phyloP scores from a whole-genome alignment of 164 flowering plant species.

The Magnolia changhungtana region DNA sequence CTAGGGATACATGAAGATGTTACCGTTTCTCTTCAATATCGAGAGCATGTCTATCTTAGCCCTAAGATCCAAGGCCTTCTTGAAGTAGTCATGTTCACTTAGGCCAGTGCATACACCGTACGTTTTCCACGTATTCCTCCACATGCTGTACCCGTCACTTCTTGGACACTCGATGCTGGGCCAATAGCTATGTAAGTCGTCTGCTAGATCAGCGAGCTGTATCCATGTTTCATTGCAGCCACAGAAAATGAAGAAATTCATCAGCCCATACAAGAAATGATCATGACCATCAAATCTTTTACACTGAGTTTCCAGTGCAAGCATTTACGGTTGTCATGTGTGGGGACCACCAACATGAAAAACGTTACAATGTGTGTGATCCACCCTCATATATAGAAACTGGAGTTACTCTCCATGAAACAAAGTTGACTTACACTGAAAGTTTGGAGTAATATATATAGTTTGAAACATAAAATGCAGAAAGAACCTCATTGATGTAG shows the following conservation, averaged over 20 bases:
- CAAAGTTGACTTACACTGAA: not conserved
- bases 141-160: not conserved
- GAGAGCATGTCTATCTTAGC: slow-evolving; percentile 1
- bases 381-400: not conserved
- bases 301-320: not conserved
- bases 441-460: not conserved
- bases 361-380: too few species aligned
- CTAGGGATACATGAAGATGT: not conserved
- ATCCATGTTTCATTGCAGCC: not conserved
- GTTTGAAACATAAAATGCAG: too few species aligned
- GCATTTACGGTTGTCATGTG: not conserved
- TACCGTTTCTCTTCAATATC: slow-evolving; percentile 6
- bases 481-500: slow-evolving; percentile 7
- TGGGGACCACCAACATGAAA: not conserved
- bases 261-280: not conserved
- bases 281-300: not conserved
- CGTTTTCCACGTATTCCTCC: slow-evolving; percentile 8
- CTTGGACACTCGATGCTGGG: slow-evolving; percentile 14
- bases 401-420: not conserved
- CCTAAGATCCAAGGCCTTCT: slow-evolving; percentile 11
- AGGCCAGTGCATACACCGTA: slow-evolving; percentile 10
- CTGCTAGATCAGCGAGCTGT: slow-evolving; percentile 10
- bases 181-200: slow-evolving; percentile 12
- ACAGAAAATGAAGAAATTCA: not conserved
- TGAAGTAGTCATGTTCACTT: slow-evolving; percentile 12